Base-by-base conservation (phyloP, 805 yeast genomes). In the Blastobotrys parvus region DNA sequence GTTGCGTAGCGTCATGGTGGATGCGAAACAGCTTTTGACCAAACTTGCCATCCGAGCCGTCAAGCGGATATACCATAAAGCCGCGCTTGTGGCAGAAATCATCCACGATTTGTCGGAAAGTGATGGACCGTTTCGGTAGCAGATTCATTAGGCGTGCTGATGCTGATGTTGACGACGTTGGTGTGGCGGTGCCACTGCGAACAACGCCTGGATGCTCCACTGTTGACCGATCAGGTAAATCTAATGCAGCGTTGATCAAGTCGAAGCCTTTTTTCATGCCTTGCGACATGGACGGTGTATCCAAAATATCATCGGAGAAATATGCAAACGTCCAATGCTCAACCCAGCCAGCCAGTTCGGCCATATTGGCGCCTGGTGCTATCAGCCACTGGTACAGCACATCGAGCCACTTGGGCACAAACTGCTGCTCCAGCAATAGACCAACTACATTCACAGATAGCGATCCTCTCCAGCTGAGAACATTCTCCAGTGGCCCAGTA, bases 61-160 rank as follows among this genome's bases (percentile, higher is more conserved):
- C 57, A 16, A 60, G 45, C 3, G 70, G 67, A 1, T 61, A 45
- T 19, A 78, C 62, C 6, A 70, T 53, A 19, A 79, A 64, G 30
- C 74, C 73, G 39, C 75, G 60, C 2, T 63, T 60, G 20, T 67
- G 55, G 52, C 95, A 86, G 53, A 66, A 74, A 2, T 75, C 75
- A 42, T 72, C 76, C 2, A 85, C 74, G 16, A 86, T 79, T 42
- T 83, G 86, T 48, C 70, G 78, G 55, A 80, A 79, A 0, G 83
- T 67, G 33, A 7, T 19, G 13, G 18, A 5, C 31, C 41, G 7
- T 34, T 25, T 25, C 11, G 29, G 11, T 7, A 25, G 7, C 41
- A 13, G 7, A 19, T 34, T 17, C 39, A 13, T 30, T 22, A 19
- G 22, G 3, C 23, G 20, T 5, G n/a, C 33, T 23, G 40, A 10